A percentile compares a stretch with the other conserved stretches of the same genome.
Evolutionary conservation across 441 rosid species (phyloP).

Genomic region (Iberis amara): DNA sequence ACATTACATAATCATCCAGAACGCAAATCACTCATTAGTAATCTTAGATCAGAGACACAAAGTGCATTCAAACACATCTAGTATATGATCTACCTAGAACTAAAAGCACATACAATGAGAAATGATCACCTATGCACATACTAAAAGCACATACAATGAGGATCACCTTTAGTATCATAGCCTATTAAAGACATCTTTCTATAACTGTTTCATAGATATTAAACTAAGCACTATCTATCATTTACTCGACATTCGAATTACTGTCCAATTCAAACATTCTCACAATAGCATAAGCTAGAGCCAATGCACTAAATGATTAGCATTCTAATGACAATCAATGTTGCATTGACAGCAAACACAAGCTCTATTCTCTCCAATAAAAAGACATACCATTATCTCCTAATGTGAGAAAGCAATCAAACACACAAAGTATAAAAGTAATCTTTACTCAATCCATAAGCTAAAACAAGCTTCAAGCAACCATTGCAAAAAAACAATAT

Average conservation of each 20-base stretch:
- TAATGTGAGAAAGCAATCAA: constrained; percentile 6
- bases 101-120: background rate
- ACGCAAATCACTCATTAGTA: constrained; percentile 3
- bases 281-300: background rate
- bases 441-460: constrained; percentile 1
- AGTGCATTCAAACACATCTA: background rate
- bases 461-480: background rate
- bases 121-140: too few species aligned
- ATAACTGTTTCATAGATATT: constrained; percentile 4
- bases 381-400: too few species aligned
- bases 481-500: background rate
- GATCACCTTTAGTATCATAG: background rate
- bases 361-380: background rate
- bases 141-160: background rate
- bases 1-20: constrained; percentile 7
- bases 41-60: constrained; percentile 3
- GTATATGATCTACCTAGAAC: constrained; percentile 9
- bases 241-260: background rate
- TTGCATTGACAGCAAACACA: background rate
- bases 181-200: constrained; percentile 7
- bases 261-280: constrained; percentile 12
- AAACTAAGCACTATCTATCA: constrained; percentile 1
- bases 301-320: constrained; percentile 14
- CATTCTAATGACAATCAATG: background rate
- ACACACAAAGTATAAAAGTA: background rate